Base-by-base conservation (phyloP, 768 basidiomycete genomes). In the Glaciozyma martinii region DNA sequence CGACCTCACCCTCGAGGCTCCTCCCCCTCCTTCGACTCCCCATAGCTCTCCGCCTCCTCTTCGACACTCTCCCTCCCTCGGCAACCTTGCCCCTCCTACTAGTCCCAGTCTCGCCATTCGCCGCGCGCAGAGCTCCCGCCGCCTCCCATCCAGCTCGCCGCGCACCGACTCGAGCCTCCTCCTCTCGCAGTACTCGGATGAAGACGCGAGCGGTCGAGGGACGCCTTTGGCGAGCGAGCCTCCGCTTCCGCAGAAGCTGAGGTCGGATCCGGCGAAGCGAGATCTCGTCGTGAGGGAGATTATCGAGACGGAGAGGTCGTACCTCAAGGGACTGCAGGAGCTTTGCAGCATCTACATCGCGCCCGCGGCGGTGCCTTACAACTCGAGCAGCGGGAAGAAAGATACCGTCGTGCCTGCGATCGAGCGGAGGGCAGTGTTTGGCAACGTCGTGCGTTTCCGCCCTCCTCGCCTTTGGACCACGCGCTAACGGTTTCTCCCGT, bases 271-370 rank as follows among this genome's bases (percentile, higher is more conserved):
- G 74, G 79, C 80, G 16, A 93, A 89, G 77, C 83, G 95, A 49
- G 83, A 84, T 23, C 85, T 85, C 77, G 82, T 98, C 40, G 81
- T 97, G 66, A 83, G 85, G 56, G 95, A 99, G 79, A 95, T 99
- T 68, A 82, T 97, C 56, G 90, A 90, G 72, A 98, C 94, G 52
- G 95, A 99, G 77, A 82, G 88, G 66, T 91, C 92, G 2, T 99
- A 99, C 77, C 89, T 94, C 66, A 87, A 87, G 68, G 88, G 90
- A n/a, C 78, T 99, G 40, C 86, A 89, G 73, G 94, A 95, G 76
- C 83, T 99, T 13, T 85, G 93, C 57, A 88, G 90, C 64, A 94
- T 99, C 58, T 99, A 98, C 74, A 88, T 98, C 78, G 87, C 85
- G 74, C 91, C 92, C 52, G 86, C 87, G 8, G 80, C 83, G 15